Evolutionary conservation across 768 basidiomycete genomes (phyloP), one percentile per base, ranked within the genome.

Genomic region (Macrolepiota dolichaula): DNA sequence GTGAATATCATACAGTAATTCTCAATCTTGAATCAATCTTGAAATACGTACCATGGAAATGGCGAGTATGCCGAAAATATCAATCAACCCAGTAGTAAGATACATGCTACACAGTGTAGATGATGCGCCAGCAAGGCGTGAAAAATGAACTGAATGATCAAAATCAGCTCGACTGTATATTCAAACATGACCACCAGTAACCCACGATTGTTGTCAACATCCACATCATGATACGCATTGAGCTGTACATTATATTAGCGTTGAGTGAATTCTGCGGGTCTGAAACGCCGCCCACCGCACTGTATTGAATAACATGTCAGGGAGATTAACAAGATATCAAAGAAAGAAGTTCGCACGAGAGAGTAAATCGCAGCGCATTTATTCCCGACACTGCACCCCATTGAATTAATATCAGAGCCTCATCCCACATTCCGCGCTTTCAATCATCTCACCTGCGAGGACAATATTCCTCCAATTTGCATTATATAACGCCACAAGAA

Each of bases 391-490:
- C 78, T 76, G 19, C 42, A 44, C n/a, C 2, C 6, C 47, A 57
- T 32, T 7, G 7, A 32, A 32, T 3, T 32, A 7, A 4, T 19
- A 46, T 35, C 44, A 59, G 36, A 27, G 42, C 61, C 3, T 57
- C 27, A 29, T 37, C 50, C 15, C 17, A 11, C 37, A 9, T 22
- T 35, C 50, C n/a, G 42, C 35, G 29, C 42, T 15, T 1, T 15
- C 17, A 29, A 52, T 22, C 15, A 7, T 15, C 73, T 24, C 62
- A 76, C 76, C 70, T 63, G 71, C 74, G 63, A 78, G 72, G 63
- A 79, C 72, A 61, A 70, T 67, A 63, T 76, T 78, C 65, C 74
- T 72, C 77, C 78, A 79, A 60, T 75, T 74, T 27, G 71, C 72
- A 64, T 73, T 71, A 66, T 78, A 78, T 51, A 79, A 65, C 68